Base-by-base conservation (phyloP, 2,329 filamentous ascomycete species). In the Apiospora sp. region DNA sequence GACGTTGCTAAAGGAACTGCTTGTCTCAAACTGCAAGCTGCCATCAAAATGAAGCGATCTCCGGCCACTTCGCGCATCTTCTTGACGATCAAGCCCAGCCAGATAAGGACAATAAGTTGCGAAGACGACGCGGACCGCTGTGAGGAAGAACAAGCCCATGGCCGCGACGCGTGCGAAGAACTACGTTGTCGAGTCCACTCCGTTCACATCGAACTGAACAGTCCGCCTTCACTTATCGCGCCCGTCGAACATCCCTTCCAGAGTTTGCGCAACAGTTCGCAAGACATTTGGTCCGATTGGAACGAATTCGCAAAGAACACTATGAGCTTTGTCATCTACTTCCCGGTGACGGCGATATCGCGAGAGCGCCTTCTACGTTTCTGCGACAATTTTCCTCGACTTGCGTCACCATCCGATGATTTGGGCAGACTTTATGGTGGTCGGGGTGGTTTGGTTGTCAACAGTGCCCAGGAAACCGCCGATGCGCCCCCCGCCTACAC, bases 401-500 rank as follows among this genome's bases (percentile, higher is more conserved):
- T 72, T 12, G 16, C 34, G 8, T 67, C 68, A 12, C 49, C 51
- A 14, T 5, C 51, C 14, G 54, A 70, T 24, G 61, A 70, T 7
- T 41, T 72, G 37, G 19, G 44, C 41, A 72, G 71, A 46, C 54
- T 72, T 22, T 70, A 72, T n/a, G 71, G 71, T 41, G 71, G 71
- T 24, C 48, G 69, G 37, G 71, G 71, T 13, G 71, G 71, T 22
- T 7, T 43, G 49, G 16, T 70, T 22, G 43, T 72, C 46, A 41
- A 51, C 43, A 54, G 16, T 24, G 68, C 13, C 19, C 46, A 69
- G 12, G 30, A 48, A 41, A 22, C 5, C 14, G 44, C 46, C n/a
- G 71, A 70, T n/a, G 67, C 71, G 22, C 71, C 71, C 16, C 71
- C 71, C 13, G 68, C 54, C 19, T 72, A 72, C n/a, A 41, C 41